These are phyloP conservation scores for Henningerozyma blattae DNA, from an alignment of 805 yeast species.

Conservation along the genomic window DNA sequence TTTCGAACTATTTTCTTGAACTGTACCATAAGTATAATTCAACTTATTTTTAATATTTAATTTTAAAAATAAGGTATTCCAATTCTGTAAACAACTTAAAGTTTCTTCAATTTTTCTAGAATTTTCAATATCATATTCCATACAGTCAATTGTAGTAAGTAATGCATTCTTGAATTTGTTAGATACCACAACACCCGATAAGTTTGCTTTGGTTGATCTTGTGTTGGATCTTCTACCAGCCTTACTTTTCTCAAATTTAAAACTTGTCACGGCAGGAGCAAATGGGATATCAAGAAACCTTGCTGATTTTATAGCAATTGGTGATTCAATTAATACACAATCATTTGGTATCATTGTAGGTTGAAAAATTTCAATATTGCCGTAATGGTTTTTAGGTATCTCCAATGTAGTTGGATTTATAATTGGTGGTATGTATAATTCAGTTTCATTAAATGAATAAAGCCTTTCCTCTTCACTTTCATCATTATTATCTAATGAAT, in stretches of 20 bases:
- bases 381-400: conserved; percentile 65
- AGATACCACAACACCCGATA: conserved; percentile 70
- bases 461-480: conserved; percentile 52
- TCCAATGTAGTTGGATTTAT: conserved; percentile 42
- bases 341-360: conserved; percentile 77
- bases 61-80: conserved; percentile 26
- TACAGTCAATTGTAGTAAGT: conserved; percentile 17
- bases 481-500: conserved; percentile 26
- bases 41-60: conserved; percentile 26
- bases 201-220: conserved; percentile 45
- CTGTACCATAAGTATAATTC: conserved; percentile 34
- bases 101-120: conserved; percentile 33
- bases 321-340: conserved; percentile 46
- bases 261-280: conserved; percentile 81
- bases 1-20: conserved; percentile 3
- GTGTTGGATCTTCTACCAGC: too few species aligned
- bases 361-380: conserved; percentile 72
- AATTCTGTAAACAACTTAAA: conserved; percentile 32
- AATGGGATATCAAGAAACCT: conserved; percentile 56
- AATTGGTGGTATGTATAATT: conserved; percentile 53
- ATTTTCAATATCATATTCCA: conserved; percentile 20
- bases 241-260: conserved; percentile 47
- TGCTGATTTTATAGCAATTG: conserved; percentile 59
- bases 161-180: conserved; percentile 32
- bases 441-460: conserved; percentile 73